Evolutionary conservation across 441 rosid species (phyloP), one percentile per base, ranked within the genome.

Genomic region (Gossypium davidsonii): DNA sequence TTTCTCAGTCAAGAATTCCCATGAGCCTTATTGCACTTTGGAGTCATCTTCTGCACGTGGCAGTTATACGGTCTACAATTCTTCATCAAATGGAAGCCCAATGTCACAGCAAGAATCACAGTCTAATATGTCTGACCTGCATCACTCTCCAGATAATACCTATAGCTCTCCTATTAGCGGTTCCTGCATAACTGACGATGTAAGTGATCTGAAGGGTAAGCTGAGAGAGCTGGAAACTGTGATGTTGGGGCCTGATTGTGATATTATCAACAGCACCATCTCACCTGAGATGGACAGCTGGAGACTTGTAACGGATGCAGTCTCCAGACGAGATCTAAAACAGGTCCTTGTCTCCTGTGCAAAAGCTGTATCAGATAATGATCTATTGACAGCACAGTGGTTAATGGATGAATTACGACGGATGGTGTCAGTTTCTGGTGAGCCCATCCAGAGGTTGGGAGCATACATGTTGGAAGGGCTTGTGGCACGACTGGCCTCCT

Each of bases 381-480:
- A 93, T 67, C 81, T 79, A 26, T 73, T 85, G 71, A 84, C 83
- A 86, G 91, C 93, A 6, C 81, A 82, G 63, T 87, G 90, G 69
- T 74, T 90, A 86, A 90, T 92, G 88, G 89, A 82, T 73, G 82
- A 81, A 78, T 69, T 90, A 9, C 86, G 92, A 0, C 83, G 48
- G 62, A 84, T 87, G 90, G 97, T 92, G 28, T 90, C 97, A 0
- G 93, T 92, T 78, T 87, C 87, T 42, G 97, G 97, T 42, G 96
- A 89, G 79, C 97, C 97, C 10, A 86, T 92, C 49, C 90, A 92
- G 82, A 78, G 97, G 74, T 80, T 92, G 70, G 97, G 92, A 73
- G 97, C 97, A 15, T 92, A 92, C 64, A 78, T 92, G 87, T 75
- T 90, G 69, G 97, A 92, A 84, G 97, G 97, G 64, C 83, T 92